Percentiles rank a stretch among this genome's conserved stretches.
Evolutionary conservation across 2,329 filamentous ascomycete species (phyloP).

Genomic region (Pseudogymnoascus verrucosus): DNA sequence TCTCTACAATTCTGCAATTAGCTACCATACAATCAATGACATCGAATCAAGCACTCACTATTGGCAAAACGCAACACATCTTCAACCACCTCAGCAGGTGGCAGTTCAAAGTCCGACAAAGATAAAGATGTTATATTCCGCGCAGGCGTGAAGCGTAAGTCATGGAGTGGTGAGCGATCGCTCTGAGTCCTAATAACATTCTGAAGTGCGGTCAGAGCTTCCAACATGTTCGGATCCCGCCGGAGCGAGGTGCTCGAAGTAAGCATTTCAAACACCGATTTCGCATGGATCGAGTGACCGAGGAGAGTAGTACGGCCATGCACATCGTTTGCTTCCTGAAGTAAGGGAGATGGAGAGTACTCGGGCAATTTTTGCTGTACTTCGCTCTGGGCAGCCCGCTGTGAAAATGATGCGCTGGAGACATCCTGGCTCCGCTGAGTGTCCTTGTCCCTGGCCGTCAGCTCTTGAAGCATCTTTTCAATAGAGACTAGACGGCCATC

Average conservation of each 20-base stretch:
- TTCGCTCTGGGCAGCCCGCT: not conserved
- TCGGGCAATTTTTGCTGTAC: not conserved
- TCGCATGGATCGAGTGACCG: conserved; percentile 14
- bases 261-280: conserved; percentile 13
- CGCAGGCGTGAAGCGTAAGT: not conserved
- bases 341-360: not conserved
- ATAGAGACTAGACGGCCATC: not conserved
- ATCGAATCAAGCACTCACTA: conserved; percentile 3
- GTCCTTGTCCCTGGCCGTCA: not conserved
- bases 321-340: not conserved
- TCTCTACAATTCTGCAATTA: not conserved
- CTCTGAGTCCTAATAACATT: not conserved
- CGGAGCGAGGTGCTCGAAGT: conserved; percentile 10
- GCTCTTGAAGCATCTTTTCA: not conserved
- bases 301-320: conserved; percentile 14
- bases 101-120: conserved; percentile 12
- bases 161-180: not conserved
- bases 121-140: not conserved
- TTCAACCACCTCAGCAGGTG: conserved; percentile 14
- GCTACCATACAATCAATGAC: not conserved
- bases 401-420: not conserved
- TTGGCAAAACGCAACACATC: conserved; percentile 11
- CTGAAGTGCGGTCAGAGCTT: not conserved
- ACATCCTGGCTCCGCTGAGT: not conserved
- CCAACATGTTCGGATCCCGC: not conserved